These are phyloP conservation scores for Paraphoma sp. DNA, from an alignment of 2,329 filamentous ascomycete species.

Conservation along the genomic window DNA sequence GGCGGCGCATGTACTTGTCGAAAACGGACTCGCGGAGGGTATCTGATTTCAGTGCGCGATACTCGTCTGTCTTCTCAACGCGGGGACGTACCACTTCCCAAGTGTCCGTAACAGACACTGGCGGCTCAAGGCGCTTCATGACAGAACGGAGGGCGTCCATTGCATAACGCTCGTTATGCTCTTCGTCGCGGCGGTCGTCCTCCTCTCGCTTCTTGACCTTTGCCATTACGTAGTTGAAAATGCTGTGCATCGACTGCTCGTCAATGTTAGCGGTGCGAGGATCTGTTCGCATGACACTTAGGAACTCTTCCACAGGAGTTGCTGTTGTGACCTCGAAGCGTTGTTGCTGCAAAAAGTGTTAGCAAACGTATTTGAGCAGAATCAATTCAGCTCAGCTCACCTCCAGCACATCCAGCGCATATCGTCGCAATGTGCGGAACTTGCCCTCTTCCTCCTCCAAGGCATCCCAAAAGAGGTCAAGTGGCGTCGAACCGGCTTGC, in stretches of 20 bases:
- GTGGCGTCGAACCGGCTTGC: slow-evolving; percentile 80
- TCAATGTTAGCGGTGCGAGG: slow-evolving; percentile 87
- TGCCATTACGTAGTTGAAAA: slow-evolving; percentile 88
- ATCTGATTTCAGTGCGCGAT: slow-evolving; percentile 80
- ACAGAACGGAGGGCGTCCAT: slow-evolving; percentile 83
- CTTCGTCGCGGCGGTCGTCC: slow-evolving; percentile 80
- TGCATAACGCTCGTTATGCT: slow-evolving; percentile 84
- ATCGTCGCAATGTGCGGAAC: slow-evolving; percentile 80
- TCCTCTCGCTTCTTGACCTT: slow-evolving; percentile 83
- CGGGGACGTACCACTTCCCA: slow-evolving; percentile 88
- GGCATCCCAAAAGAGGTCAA: slow-evolving; percentile 95
- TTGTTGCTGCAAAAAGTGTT: slow-evolving; percentile 68
- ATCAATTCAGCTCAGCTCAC: slow-evolving; percentile 59
- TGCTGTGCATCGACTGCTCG: slow-evolving; percentile 76
- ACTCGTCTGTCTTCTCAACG: slow-evolving; percentile 83
- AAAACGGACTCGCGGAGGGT: slow-evolving; percentile 84
- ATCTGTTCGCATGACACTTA: slow-evolving; percentile 81
- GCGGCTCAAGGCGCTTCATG: slow-evolving; percentile 90
- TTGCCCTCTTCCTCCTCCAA: slow-evolving; percentile 92
- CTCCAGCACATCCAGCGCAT: slow-evolving; percentile 87
- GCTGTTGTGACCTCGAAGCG: slow-evolving; percentile 87
- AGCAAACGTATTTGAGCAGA: not conserved
- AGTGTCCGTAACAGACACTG: slow-evolving; percentile 76
- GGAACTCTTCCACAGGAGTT: slow-evolving; percentile 89
- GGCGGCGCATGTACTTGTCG: slow-evolving; percentile 86